Base-by-base conservation (phyloP, 164 flowering plant species). In the Liquidambar formosana region DNA sequence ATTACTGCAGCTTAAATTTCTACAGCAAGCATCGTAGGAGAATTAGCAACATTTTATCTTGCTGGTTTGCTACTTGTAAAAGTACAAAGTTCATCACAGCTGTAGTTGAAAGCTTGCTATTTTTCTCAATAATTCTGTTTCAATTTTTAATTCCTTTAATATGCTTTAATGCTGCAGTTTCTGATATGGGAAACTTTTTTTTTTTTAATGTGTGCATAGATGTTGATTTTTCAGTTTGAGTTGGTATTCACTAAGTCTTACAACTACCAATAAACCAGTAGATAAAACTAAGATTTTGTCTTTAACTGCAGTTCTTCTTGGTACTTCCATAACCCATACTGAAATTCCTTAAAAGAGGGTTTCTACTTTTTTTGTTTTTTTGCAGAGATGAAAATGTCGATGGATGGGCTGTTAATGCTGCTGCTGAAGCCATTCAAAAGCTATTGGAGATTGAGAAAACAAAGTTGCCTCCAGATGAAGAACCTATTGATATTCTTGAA, bases 361-460 rank as follows among this genome's bases (percentile, higher is more conserved):
- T 28, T 6, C 41, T 6, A 33, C 41, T 33, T 33, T 33, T 33
- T 2, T 33, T 33, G 62, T 46, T 64, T 56, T 47, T 33, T 61
- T 69, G 61, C 78, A 85, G 87, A 65, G 76, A 79, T 66, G 25
- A 44, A 43, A 47, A 63, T 52, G 70, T 76, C 54, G 71, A 68
- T 57, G 74, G 19, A 26, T 79, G 86, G 87, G 84, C 83, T 44
- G 60, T 46, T 59, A 62, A 63, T 28, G 74, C 76, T 71, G 86
- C 89, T 19, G 58, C 65, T 61, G 73, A 67, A 72, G 79, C 86
- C 10, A 75, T 89, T 58, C 62, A 66, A 16, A 87, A 72, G 77
- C 76, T 87, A 68, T 68, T 76, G 43, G 81, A 79, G 72, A 76
- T 68, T 47, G 79, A 80, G 70, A 45, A 71, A 63, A 62, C 51